Conservation (phyloP, 495 filamentous ascomycete genomes). For the Penicillium dipodomyicola region DNA sequence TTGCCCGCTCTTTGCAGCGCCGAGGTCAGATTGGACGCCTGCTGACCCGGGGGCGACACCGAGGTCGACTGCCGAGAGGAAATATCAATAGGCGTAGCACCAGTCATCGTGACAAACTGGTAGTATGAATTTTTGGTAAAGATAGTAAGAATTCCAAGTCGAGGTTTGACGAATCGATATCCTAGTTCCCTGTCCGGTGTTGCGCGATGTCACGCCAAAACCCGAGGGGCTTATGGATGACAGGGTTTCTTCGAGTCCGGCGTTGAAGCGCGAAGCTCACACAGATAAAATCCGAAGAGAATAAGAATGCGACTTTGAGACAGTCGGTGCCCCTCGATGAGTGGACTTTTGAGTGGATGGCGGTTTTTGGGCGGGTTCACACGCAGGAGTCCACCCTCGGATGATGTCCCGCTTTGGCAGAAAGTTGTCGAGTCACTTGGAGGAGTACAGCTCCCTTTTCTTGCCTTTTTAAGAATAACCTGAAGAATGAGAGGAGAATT, state of each 20-base stretch:
- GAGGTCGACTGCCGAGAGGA: constrained; percentile 58
- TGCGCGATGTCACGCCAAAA: constrained; percentile 45
- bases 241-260: constrained; percentile 36
- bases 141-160: constrained; percentile 2
- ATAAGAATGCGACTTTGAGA: constrained; percentile 34
- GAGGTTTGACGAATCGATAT: constrained; percentile 16
- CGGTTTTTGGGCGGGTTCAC: constrained; percentile 37
- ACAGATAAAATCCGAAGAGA: constrained; percentile 40
- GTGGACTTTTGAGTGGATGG: constrained; percentile 33
- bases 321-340: constrained; percentile 49
- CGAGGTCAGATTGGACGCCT: constrained; percentile 62
- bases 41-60: constrained; percentile 57
- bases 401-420: constrained; percentile 43
- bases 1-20: constrained; percentile 52
- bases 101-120: constrained; percentile 45
- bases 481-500: neutral
- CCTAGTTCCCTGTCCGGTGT: constrained; percentile 39
- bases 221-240: constrained; percentile 39
- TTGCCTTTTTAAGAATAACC: constrained; percentile 3
- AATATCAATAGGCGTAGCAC: constrained; percentile 64
- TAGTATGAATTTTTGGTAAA: constrained; percentile 2
- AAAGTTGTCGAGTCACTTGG: constrained; percentile 12
- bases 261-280: constrained; percentile 42
- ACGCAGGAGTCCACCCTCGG: constrained; percentile 41
- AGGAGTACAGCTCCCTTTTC: constrained; percentile 14